Percentiles rank a stretch among this genome's conserved stretches.
These are phyloP conservation scores for Cladorrhinum samala DNA, from an alignment of 495 filamentous ascomycete species.

Conservation along the genomic window DNA sequence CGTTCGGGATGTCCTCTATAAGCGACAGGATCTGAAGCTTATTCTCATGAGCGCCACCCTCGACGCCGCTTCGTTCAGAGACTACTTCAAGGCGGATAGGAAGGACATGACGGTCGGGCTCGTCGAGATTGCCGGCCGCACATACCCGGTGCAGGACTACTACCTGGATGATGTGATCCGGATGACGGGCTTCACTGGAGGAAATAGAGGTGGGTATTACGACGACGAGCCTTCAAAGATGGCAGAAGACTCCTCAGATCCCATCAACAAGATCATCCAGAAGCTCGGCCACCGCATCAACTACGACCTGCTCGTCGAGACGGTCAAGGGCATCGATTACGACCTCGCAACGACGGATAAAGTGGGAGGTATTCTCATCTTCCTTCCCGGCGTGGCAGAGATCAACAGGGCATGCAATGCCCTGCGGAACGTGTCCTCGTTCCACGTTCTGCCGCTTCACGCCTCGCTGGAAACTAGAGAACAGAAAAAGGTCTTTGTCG, in stretches of 20 bases:
- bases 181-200: conserved; percentile 64
- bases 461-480: conserved; percentile 83
- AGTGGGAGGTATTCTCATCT: conserved; percentile 85
- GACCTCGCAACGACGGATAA: conserved; percentile 53
- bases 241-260: conserved; percentile 30
- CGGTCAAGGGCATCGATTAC: conserved; percentile 71
- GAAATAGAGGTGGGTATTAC: conserved; percentile 28
- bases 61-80: conserved; percentile 78
- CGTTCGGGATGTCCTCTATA: conserved; percentile 72
- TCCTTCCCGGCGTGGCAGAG: conserved; percentile 79
- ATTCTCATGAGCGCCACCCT: conserved; percentile 98
- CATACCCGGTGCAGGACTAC: conserved; percentile 82
- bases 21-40: conserved; percentile 77
- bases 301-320: conserved; percentile 78
- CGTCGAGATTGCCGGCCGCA: conserved; percentile 83
- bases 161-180: conserved; percentile 85
- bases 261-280: conserved; percentile 61
- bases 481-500: conserved; percentile 78
- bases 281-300: conserved; percentile 83
- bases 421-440: conserved; percentile 59
- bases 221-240: conserved; percentile 31
- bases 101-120: conserved; percentile 55
- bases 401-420: conserved; percentile 75
- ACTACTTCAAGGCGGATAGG: conserved; percentile 65
- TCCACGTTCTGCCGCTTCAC: conserved; percentile 82